Conservation (phyloP, 2,329 filamentous ascomycete genomes). For the Fusarium aywerte region DNA sequence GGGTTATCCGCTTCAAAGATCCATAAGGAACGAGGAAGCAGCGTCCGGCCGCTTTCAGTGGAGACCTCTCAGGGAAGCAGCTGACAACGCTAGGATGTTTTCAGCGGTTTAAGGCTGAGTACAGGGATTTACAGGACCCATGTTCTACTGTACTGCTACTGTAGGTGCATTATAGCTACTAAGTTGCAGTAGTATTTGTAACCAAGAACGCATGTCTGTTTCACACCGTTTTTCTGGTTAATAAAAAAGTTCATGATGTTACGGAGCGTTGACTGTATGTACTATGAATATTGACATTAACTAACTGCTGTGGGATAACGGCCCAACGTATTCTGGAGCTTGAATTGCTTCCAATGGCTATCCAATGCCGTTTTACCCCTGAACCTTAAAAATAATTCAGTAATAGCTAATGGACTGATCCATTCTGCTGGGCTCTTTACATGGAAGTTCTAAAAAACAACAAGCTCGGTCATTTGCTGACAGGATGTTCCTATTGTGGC, state of each 20-base stretch:
- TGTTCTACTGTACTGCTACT: not conserved
- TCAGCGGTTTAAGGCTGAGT: constrained; percentile 43
- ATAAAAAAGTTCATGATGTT: constrained; percentile 17
- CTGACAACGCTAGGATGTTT: constrained; percentile 42
- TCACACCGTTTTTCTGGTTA: constrained; percentile 17
- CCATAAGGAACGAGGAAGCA: not conserved
- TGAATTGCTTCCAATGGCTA: not conserved
- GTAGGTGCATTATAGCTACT: constrained; percentile 13
- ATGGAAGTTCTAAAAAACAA: not conserved
- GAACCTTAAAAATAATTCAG: not conserved
- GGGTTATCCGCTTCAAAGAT: constrained; percentile 6
- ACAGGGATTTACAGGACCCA: constrained; percentile 31
- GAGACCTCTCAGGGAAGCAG: constrained; percentile 17
- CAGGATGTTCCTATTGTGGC: constrained; percentile 16
- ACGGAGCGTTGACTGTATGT: not conserved
- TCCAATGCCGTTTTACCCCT: not conserved
- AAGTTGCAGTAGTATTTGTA: not conserved
- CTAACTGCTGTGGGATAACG: too few species aligned
- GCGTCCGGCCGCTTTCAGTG: constrained; percentile 31
- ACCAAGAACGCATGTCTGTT: constrained; percentile 1
- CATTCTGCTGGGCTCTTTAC: not conserved
- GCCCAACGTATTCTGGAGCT: not conserved
- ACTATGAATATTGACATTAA: not conserved
- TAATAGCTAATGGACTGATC: not conserved
- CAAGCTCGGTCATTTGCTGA: not conserved